Evolutionary conservation across 2,329 filamentous ascomycete genomes (phyloP).

Genomic region (Eutypella sp.): DNA sequence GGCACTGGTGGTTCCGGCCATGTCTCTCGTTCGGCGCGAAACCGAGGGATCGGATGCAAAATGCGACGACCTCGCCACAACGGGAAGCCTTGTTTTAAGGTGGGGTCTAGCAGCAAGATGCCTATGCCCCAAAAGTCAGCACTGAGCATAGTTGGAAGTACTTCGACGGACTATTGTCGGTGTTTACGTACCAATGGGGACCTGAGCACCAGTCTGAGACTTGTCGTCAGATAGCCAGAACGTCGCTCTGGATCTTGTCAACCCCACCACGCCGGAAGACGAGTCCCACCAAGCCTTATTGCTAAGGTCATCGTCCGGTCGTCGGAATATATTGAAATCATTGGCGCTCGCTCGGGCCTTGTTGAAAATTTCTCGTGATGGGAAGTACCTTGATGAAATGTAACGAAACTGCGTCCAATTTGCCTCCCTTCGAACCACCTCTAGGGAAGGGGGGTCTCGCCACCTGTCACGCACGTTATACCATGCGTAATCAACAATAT

Average conservation of each 20-base stretch:
- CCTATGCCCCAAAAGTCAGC: conserved; percentile 3
- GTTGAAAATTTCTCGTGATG: conserved; percentile 3
- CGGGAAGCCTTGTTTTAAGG: conserved; percentile 10
- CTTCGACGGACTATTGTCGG: no score
- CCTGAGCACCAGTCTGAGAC: neutral
- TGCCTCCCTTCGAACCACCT: conserved; percentile 12
- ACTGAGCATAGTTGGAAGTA: no score
- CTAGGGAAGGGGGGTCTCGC: conserved; percentile 19
- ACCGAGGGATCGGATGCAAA: conserved; percentile 7
- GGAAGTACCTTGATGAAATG: conserved; percentile 19
- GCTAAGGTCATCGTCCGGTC: conserved; percentile 18
- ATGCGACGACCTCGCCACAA: conserved; percentile 23
- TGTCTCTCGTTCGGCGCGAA: neutral
- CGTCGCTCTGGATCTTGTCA: conserved; percentile 19
- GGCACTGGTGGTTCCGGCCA: neutral
- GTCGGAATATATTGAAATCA: conserved; percentile 18
- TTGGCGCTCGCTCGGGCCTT: conserved; percentile 8
- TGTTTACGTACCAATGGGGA: conserved; percentile 1
- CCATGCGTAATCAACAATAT: conserved; percentile 20
- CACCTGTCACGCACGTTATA: conserved; percentile 22
- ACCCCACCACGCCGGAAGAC: conserved; percentile 12
- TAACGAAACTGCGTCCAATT: conserved; percentile 23
- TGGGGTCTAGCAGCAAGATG: conserved; percentile 11
- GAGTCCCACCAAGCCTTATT: conserved; percentile 20
- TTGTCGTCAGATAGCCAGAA: conserved; percentile 16